Evolutionary conservation across 2,329 filamentous ascomycete genomes (phyloP), one percentile per base, ranked within the genome.

Genomic region (Chrysoporthe austroafricana): DNA sequence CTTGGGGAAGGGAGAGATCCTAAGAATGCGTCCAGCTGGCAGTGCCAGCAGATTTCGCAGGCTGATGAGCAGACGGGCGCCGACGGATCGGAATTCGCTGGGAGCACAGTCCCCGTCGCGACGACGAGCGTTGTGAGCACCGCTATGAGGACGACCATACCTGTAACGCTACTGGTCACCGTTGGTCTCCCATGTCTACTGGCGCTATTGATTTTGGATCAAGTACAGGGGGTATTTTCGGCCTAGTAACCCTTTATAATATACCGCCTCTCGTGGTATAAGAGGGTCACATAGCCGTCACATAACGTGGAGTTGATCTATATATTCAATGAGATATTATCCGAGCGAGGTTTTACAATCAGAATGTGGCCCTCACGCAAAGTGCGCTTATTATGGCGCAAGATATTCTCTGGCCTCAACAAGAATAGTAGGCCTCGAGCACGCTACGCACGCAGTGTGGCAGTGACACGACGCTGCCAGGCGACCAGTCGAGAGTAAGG

Each of bases 1-100:
- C 60, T 72, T 11, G 62, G 73, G 0, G 57, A 57, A 0, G 69
- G 69, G 13, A 63, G 39, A 9, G 50, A 69, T 26, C 57, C 64
- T 18, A 72, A 69, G 21, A 44, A 66, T 6, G 56, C 63, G n/a
- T 68, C 71, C 8, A 72, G 71, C 66, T 73, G 72, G 72, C 42
- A 62, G 43, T 68, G 66, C 14, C 50, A 58, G 50, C 56, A 34
- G 62, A 56, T 63, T 9, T 63, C 62, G 21, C 8, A 56, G 48
- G 50, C 39, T 34, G 62, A 56, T n/a, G 62, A 63, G 48, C 32
- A 54, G 48, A n/a, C 42, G 14, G 61, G 61, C 1, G 61, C 61
- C n/a, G 5, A n/a, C 18, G 61, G 26, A 1, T 54, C 46, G 18
- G 61, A 63, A 44, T 52, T n/a, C 16, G 11, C 48, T 32, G 21